phyloP scores from a whole-genome alignment of 2,329 filamentous ascomycete species.

The Claviceps sp. region DNA sequence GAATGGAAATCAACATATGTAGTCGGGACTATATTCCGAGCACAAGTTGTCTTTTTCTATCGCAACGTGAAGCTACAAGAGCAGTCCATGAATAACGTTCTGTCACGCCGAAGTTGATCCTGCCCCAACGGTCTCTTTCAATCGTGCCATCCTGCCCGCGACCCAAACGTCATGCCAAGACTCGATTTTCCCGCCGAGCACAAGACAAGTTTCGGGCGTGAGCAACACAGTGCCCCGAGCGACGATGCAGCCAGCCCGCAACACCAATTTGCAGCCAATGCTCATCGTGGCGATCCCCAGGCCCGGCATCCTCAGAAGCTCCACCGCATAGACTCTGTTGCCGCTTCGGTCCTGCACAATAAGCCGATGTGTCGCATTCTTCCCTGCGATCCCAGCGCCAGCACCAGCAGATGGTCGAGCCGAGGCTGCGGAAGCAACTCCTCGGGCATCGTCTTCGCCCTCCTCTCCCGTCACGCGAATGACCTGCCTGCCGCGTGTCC shows the following conservation, averaged over 20 bases:
- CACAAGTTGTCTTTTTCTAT: not conserved
- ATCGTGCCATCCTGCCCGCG: constrained; percentile 51
- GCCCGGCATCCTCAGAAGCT: constrained; percentile 52
- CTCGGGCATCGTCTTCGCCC: constrained; percentile 25
- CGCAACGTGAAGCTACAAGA: not conserved
- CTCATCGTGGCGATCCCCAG: constrained; percentile 49
- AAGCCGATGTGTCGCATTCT: constrained; percentile 59
- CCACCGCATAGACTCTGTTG: constrained; percentile 55
- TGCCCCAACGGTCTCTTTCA: constrained; percentile 44
- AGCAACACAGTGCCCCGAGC: constrained; percentile 69
- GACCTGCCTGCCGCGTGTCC: constrained; percentile 64
- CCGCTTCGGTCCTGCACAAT: constrained; percentile 70
- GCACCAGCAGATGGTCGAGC: not conserved
- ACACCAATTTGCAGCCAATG: constrained; percentile 72
- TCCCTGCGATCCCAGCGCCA: constrained; percentile 6
- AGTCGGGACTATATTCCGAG: not conserved
- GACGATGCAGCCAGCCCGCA: constrained; percentile 51
- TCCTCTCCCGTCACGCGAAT: constrained; percentile 45
- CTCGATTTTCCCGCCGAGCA: constrained; percentile 84
- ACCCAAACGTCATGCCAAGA: constrained; percentile 66
- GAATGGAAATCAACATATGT: not conserved
- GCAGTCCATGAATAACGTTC: constrained; percentile 1
- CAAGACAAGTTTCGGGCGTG: constrained; percentile 49
- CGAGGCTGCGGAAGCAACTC: not conserved
- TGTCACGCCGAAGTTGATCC: not conserved